phyloP scores from a whole-genome alignment of 2,329 filamentous ascomycete genomes.

The Davidsoniella australis region DNA sequence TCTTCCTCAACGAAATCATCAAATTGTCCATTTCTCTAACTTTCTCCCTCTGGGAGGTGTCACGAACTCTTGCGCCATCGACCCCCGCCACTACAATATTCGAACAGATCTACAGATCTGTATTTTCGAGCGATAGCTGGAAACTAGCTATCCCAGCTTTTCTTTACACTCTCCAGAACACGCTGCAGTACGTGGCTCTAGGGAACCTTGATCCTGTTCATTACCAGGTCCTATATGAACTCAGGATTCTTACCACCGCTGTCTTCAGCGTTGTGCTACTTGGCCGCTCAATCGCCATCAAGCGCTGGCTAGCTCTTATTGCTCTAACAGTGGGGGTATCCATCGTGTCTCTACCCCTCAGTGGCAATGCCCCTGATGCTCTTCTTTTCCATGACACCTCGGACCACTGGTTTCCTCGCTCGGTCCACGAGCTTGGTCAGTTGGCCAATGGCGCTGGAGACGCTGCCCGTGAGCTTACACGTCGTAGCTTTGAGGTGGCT shows the following conservation, averaged over 20 bases:
- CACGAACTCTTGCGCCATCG: slow-evolving; percentile 56
- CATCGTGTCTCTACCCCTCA: slow-evolving; percentile 63
- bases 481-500: slow-evolving; percentile 24
- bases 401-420: slow-evolving; percentile 58
- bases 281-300: slow-evolving; percentile 48
- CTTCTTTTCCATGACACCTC: slow-evolving; percentile 46
- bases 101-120: slow-evolving; percentile 57
- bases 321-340: slow-evolving; percentile 68
- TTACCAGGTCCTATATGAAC: slow-evolving; percentile 83
- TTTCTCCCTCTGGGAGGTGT: slow-evolving; percentile 76
- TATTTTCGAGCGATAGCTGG: slow-evolving; percentile 87
- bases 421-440: slow-evolving; percentile 59
- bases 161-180: slow-evolving; percentile 82
- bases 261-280: slow-evolving; percentile 71
- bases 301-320: slow-evolving; percentile 66
- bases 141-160: slow-evolving; percentile 79
- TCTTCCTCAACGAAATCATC: slow-evolving; percentile 83
- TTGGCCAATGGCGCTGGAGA: slow-evolving; percentile 28
- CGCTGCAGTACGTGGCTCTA: slow-evolving; percentile 81
- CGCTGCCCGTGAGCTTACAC: slow-evolving; percentile 33
- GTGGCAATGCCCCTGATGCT: slow-evolving; percentile 35
- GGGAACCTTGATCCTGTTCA: slow-evolving; percentile 84
- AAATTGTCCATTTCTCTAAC: slow-evolving; percentile 77
- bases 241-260: slow-evolving; percentile 81
- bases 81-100: slow-evolving; percentile 68